Conservation (phyloP, 306 rosid genomes). For the Lathyrus tuberosus region DNA sequence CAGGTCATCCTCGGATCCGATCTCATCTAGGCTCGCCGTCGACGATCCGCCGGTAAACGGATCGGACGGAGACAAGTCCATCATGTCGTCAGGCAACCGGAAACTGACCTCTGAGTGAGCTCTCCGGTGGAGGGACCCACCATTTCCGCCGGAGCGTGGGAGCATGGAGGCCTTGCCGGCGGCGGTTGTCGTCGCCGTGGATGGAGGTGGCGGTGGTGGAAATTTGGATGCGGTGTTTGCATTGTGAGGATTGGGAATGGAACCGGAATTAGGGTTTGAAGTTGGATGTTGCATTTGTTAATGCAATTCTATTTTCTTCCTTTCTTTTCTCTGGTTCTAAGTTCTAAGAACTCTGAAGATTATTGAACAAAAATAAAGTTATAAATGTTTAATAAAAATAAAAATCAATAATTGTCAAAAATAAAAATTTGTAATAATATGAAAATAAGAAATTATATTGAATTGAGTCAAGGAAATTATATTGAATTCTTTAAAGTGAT, state of each 20-base stretch:
- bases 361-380: no score
- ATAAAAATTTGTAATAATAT: no score
- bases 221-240: slow-evolving; percentile 38
- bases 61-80: slow-evolving; percentile 72
- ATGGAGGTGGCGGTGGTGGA: slow-evolving; percentile 35
- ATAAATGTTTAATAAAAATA: no score
- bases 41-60: slow-evolving; percentile 75
- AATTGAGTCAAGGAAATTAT: no score
- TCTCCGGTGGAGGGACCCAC: slow-evolving; percentile 57
- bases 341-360: neutral
- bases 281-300: slow-evolving; percentile 68
- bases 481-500: no score
- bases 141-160: slow-evolving; percentile 36
- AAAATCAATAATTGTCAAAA: neutral
- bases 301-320: neutral
- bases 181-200: slow-evolving; percentile 33
- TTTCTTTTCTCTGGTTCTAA: slow-evolving; percentile 5
- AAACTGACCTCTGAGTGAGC: slow-evolving; percentile 81
- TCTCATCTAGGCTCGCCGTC: slow-evolving; percentile 76
- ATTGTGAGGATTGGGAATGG: slow-evolving; percentile 39
- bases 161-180: neutral
- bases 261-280: slow-evolving; percentile 45
- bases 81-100: slow-evolving; percentile 72
- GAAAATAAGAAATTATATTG: neutral
- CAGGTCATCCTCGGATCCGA: slow-evolving; percentile 87